A percentile compares a stretch with the other conserved stretches of the same genome.
Evolutionary conservation across 1,284 basidiomycete genomes (phyloP).

Genomic region (Rugosomyces carneus): DNA sequence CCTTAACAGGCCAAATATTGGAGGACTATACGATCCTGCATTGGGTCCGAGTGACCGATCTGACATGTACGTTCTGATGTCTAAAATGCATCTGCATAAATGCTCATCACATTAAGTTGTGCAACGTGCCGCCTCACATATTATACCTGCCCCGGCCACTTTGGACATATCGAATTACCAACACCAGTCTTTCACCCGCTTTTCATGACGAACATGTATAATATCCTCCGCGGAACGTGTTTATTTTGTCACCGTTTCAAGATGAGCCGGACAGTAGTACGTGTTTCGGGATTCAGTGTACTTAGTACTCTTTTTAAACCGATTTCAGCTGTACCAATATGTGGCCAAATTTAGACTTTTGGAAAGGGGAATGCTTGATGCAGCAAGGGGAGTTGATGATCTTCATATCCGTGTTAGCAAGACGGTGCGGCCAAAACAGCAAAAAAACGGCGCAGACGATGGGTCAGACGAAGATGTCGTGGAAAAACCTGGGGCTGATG

Average conservation of each 20-base stretch:
- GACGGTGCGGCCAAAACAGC: slow-evolving; percentile 28
- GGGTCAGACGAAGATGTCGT: slow-evolving; percentile 1
- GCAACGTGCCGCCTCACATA: slow-evolving; percentile 89
- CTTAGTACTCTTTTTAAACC: slow-evolving; percentile 5
- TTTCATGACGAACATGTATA: slow-evolving; percentile 92
- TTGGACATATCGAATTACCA: slow-evolving; percentile 98
- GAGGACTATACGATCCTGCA: slow-evolving; percentile 93
- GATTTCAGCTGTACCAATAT: slow-evolving; percentile 69
- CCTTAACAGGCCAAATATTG: slow-evolving; percentile 85
- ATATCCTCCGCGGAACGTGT: slow-evolving; percentile 86
- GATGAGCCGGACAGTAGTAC: slow-evolving; percentile 67
- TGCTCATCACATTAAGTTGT: slow-evolving; percentile 53
- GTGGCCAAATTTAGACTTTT: slow-evolving; percentile 85
- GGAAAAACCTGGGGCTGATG: slow-evolving; percentile 28
- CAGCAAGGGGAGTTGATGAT: slow-evolving; percentile 73
- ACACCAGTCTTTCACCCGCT: slow-evolving; percentile 95
- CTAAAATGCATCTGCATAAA: background rate
- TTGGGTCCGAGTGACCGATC: slow-evolving; percentile 85
- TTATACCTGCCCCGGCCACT: slow-evolving; percentile 96
- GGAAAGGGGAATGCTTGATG: slow-evolving; percentile 85
- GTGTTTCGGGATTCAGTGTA: slow-evolving; percentile 24
- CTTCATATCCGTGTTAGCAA: slow-evolving; percentile 34
- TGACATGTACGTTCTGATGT: slow-evolving; percentile 70
- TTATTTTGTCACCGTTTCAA: slow-evolving; percentile 96
- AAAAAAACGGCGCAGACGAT: slow-evolving; percentile 32